These are phyloP conservation scores for Irpex rosettiformis DNA, from an alignment of 1,284 basidiomycete genomes.

Conservation along the genomic window DNA sequence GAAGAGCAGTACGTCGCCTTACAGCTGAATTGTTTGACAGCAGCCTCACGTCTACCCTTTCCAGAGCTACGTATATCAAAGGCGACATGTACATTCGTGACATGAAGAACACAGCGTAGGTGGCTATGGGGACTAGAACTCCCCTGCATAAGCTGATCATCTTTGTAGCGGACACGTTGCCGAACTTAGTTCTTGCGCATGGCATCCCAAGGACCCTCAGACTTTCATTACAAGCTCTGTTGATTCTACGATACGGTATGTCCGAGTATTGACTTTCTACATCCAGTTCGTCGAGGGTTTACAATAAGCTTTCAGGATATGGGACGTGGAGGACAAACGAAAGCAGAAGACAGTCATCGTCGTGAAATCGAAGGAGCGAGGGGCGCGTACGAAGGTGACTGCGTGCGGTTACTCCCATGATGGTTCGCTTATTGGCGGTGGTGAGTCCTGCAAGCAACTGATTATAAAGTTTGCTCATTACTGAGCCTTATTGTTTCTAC, in stretches of 20 bases:
- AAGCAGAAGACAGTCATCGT: slow-evolving; percentile 95
- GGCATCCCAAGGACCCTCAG: slow-evolving; percentile 85
- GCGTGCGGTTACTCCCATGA: slow-evolving; percentile 85
- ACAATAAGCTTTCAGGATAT: slow-evolving; percentile 59
- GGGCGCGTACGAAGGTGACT: slow-evolving; percentile 91
- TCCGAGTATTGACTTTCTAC: not conserved
- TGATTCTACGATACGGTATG: slow-evolving; percentile 90
- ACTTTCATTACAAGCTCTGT: slow-evolving; percentile 91
- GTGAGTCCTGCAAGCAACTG: slow-evolving; percentile 42
- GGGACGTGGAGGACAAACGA: slow-evolving; percentile 85
- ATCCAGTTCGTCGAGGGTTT: not conserved
- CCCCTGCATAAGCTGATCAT: slow-evolving; percentile 2
- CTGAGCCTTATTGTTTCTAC: slow-evolving; percentile 4
- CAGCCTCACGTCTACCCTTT: not conserved
- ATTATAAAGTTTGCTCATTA: not conserved
- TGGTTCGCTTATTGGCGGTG: slow-evolving; percentile 81
- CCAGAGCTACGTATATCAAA: slow-evolving; percentile 83
- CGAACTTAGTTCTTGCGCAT: slow-evolving; percentile 85
- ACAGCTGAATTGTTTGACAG: not conserved
- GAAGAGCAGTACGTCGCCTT: slow-evolving; percentile 73
- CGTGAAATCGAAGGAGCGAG: slow-evolving; percentile 93
- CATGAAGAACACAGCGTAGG: slow-evolving; percentile 89
- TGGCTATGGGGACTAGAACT: slow-evolving; percentile 36
- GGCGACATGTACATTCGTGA: slow-evolving; percentile 98
- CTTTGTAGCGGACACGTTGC: slow-evolving; percentile 85